Conservation (phyloP, 257 asterid species). For the Solanum paucissectum region DNA sequence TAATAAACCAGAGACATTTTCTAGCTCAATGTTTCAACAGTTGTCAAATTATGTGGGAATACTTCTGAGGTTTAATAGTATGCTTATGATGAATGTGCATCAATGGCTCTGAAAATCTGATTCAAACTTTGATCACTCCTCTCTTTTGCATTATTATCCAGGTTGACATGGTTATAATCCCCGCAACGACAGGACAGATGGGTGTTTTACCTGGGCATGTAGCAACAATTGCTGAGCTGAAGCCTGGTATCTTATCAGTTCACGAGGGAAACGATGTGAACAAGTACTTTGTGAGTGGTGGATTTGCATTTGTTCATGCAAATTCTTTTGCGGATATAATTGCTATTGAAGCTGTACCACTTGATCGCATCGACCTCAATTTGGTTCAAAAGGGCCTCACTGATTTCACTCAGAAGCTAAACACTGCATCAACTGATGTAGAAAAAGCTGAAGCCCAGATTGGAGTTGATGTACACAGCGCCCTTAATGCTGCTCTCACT, state of each 20-base stretch:
- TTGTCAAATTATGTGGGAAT: neutral
- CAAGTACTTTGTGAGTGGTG: conserved; percentile 66
- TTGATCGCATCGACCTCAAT: conserved; percentile 52
- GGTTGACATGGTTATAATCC: conserved; percentile 92
- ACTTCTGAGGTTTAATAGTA: neutral
- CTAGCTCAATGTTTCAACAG: neutral
- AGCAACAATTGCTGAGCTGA: conserved; percentile 80
- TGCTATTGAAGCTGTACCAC: conserved; percentile 67
- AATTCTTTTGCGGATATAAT: conserved; percentile 68
- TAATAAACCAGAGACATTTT: neutral
- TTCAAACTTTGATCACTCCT: neutral
- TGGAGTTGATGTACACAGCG: conserved; percentile 80
- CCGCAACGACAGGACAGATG: conserved; percentile 88
- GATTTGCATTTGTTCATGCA: conserved; percentile 72
- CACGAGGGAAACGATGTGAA: conserved; percentile 65
- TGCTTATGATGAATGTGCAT: neutral
- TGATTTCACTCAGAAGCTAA: conserved; percentile 65
- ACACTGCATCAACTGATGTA: conserved; percentile 58
- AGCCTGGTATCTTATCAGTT: conserved; percentile 65
- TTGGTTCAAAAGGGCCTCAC: conserved; percentile 67
- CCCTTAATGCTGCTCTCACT: conserved; percentile 77
- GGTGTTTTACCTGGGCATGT: conserved; percentile 93
- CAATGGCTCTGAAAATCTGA: neutral
- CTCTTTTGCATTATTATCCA: conserved; percentile 11
- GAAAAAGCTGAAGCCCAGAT: conserved; percentile 95